Evolutionary conservation across 73 alveolate genomes (phyloP).

Genomic region (Durusdinium trenchii): DNA sequence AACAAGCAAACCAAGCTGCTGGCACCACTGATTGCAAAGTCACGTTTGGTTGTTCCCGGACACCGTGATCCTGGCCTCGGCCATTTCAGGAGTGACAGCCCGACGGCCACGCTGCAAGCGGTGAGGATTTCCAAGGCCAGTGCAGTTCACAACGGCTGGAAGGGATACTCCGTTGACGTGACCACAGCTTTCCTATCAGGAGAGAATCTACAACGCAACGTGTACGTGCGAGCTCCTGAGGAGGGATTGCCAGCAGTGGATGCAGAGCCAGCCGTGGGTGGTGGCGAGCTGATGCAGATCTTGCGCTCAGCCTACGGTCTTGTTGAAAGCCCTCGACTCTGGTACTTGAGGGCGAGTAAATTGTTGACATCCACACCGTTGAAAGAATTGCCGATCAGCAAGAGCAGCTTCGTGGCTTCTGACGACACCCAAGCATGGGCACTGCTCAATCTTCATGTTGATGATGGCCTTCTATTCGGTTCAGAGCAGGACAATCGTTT

Average conservation of each 20-base stretch:
- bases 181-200: constrained; percentile 54
- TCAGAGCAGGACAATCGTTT: not conserved
- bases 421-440: not conserved
- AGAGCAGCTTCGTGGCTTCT: not conserved
- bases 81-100: not conserved
- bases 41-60: not conserved
- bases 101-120: not conserved
- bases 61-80: constrained; percentile 34
- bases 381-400: not conserved
- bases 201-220: not conserved
- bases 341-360: constrained; percentile 8
- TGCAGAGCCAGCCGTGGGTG: not conserved
- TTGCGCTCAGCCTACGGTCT: constrained; percentile 15
- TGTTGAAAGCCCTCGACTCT: constrained; percentile 23
- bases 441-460: constrained; percentile 34
- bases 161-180: not conserved
- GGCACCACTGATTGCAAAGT: not conserved
- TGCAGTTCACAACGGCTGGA: not conserved
- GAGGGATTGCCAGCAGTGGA: no score
- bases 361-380: not conserved
- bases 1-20: not conserved
- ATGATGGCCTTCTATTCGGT: constrained; percentile 46
- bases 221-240: not conserved
- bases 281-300: not conserved
- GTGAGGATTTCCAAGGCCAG: not conserved